Base-by-base conservation (phyloP, 2,329 filamentous ascomycete species). In the Seiridium cupressi region DNA sequence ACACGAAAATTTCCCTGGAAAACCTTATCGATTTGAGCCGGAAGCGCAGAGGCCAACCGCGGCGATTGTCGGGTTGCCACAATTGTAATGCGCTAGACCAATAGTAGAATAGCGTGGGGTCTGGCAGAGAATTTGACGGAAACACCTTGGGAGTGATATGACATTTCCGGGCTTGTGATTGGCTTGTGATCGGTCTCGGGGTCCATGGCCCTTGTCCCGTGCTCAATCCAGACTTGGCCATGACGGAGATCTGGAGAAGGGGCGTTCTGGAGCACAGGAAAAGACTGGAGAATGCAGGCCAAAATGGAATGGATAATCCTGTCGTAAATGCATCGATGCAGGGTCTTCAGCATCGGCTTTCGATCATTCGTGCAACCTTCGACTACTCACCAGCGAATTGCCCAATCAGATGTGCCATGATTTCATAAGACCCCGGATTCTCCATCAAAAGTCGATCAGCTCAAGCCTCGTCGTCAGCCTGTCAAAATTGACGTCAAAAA, bases 11-110 rank as follows among this genome's bases (percentile, higher is more conserved):
- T 55, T 55, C 36, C 49, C 49, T n/a, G 38, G 38, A 13, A 36
- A n/a, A 35, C 34, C 51, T 55, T 55, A 55, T 55, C 51, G 51
- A 55, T 55, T 55, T 44, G 35, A 35, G 49, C 49, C 49, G 34
- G 49, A 7, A 51, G 48, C 49, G 49, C 49, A 38, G 49, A 53
- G 49, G 51, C 51, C 40, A 44, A 31, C 51, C 51, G 36, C 51
- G 51, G 51, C 38, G 36, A 55, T 44, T 55, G 7, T 42, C 51
- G 36, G 36, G 51, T 53, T 44, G 51, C 51, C 51, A 55, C 51
- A 55, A 31, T 35, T 44, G 10, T 40, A 5, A 18, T 18, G 36
- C 38, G n/a, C 40, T 42, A 34, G 35, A 7, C 51, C 38, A 4
- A n/a, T 11, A 13, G 7, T 6, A 38, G 51, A 2, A 13, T 31